Base-by-base conservation (phyloP, 2,329 filamentous ascomycete species). In the Aspergillus quadricinctus region DNA sequence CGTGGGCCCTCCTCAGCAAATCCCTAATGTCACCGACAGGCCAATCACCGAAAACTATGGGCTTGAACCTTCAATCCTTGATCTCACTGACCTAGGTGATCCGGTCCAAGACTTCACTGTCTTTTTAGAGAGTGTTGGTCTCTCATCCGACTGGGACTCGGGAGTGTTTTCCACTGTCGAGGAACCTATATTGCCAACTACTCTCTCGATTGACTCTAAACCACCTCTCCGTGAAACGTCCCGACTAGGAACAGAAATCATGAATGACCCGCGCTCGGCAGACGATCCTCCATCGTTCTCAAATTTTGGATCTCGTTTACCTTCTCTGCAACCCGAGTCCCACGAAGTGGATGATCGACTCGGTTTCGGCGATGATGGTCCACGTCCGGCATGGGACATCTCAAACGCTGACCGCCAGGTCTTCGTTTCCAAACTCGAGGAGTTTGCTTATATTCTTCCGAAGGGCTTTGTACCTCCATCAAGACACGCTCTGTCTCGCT, bases 131-230 rank as follows among this genome's bases (percentile, higher is more conserved):
- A 78, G 76, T 56, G 77, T 79, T n/a, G 77, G 77, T 8, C 66
- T 79, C 17, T 78, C 77, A 1, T 78, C 77, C 6, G 77, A 79
- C 60, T 79, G 77, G 77, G 76, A 79, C 59, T 77, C 76, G 0
- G 76, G 75, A 5, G 72, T 79, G 49, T 78, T 79, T 61, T 75
- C 72, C 35, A 73, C 69, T 10, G 70, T 73, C 50, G 75, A 76
- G 62, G 75, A 72, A 31, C 70, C 69, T 21, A 72, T 75, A 60
- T 56, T 75, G 46, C 67, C 71, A 49, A 72, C 68, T 48, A 66
- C 62, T 55, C 63, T 75, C 66, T 56, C 73, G 57, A 69, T 73
- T 37, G 72, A 73, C 50, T 67, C 70, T 5, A 77, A 72, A 56
- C 66, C 65, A 9, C 52, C 65, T 27, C 55, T 70, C 28, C 68